Base-by-base conservation (phyloP, 2,329 filamentous ascomycete genomes). In the Byssothecium circinans region DNA sequence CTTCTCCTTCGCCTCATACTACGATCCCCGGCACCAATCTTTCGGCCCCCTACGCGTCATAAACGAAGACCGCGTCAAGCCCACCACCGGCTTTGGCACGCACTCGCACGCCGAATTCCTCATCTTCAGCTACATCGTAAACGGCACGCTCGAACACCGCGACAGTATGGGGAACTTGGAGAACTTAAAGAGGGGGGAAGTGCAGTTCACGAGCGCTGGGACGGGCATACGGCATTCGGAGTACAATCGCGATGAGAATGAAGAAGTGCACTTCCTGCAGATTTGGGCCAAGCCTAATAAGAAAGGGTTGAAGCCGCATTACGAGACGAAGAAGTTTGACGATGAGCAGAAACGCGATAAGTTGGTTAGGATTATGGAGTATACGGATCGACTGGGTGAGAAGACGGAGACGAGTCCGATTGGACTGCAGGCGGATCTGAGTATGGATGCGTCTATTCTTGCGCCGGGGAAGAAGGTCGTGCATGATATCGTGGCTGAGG, bases 181-280 rank as follows among this genome's bases (percentile, higher is more conserved):
- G 69, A 89, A 85, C 72, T 86, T 95, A 77, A 81, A 81, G 62
- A 79, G 89, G 30, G 89, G 89, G 11, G 89, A 95, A 68, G 88
- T 95, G 36, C 90, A 95, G 65, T 95, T 95, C 71, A 95, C 90
- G 8, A 91, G 86, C 12, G 90, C 88, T n/a, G 90, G 90, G 45
- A 90, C 83, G 4, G 82, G 83, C 5, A 85, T 95, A 61, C 82
- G 89, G 1, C 89, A 95, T 70, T 88, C 84, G 7, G 90, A 95
- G 73, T 84, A 86, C 73, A 94, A 92, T 71, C 85, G 94, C 72
- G 84, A 89, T 67, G 68, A 75, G 43, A 73, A 79, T 12, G 82
- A 88, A 36, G 83, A 86, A 19, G 87, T 89, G 11, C 89, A 95
- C 67, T 95, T 95, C 65, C 74, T 95, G 27, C 90, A 95, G 72